Evolutionary conservation across 345 rosid species (phyloP).

Genomic region (Litchi chinensis): DNA sequence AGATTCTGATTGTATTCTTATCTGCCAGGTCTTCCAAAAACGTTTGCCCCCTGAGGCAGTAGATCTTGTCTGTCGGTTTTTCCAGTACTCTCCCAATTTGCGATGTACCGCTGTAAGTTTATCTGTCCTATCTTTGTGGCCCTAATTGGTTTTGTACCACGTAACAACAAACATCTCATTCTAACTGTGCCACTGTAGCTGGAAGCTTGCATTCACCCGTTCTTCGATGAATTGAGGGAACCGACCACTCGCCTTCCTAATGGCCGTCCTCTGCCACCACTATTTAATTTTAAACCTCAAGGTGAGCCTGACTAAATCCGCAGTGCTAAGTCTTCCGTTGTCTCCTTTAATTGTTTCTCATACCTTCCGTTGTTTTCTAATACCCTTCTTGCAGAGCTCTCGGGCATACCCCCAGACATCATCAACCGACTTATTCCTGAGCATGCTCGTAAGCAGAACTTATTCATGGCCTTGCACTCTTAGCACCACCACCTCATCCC

Average conservation of each 20-base stretch:
- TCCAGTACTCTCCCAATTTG: constrained; percentile 94
- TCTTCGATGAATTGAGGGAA: constrained; percentile 91
- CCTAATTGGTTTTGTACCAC: neutral
- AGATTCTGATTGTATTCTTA: constrained; percentile 8
- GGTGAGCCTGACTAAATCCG: constrained; percentile 36
- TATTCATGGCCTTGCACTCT: constrained; percentile 82
- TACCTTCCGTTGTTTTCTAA: neutral
- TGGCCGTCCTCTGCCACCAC: constrained; percentile 95
- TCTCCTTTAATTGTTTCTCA: neutral
- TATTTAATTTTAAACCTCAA: constrained; percentile 80
- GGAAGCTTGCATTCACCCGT: constrained; percentile 91
- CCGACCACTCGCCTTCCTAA: constrained; percentile 84
- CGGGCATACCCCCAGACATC: constrained; percentile 68
- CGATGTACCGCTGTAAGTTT: constrained; percentile 95
- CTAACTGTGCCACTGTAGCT: constrained; percentile 42
- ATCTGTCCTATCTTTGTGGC: neutral
- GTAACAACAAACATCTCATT: neutral
- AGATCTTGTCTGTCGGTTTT: constrained; percentile 92
- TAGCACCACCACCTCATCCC: constrained; percentile 23
- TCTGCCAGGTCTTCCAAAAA: constrained; percentile 73
- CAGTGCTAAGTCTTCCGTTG: neutral
- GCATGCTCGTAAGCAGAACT: constrained; percentile 88
- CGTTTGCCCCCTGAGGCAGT: constrained; percentile 96
- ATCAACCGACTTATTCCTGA: constrained; percentile 77
- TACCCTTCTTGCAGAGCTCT: constrained; percentile 53